These are phyloP conservation scores for Dictyostelium capitatum DNA, from an alignment of 78 protist genomes.

Conservation along the genomic window DNA sequence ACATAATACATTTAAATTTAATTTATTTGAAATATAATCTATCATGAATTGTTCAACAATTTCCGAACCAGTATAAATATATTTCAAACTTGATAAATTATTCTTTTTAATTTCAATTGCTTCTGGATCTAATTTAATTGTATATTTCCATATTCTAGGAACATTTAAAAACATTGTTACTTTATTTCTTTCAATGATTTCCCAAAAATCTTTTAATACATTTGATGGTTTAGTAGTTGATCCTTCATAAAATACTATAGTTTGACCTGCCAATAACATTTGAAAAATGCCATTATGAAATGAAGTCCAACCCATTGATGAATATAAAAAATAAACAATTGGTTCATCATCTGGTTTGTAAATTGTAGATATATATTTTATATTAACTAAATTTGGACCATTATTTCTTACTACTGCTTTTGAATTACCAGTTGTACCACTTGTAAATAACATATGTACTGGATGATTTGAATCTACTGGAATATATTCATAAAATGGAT, in stretches of 20 bases:
- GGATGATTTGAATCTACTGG: conserved; percentile 10
- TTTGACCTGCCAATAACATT: conserved; percentile 40
- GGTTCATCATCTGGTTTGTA: conserved; percentile 6
- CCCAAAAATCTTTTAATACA: conserved; percentile 57
- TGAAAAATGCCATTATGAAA: conserved; percentile 18
- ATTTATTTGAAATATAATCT: conserved; percentile 49
- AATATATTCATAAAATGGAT: background rate
- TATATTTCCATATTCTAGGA: conserved; percentile 42
- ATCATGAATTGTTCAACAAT: conserved; percentile 22
- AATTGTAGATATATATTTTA: conserved; percentile 20
- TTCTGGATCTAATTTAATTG: background rate
- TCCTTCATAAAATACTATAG: conserved; percentile 80
- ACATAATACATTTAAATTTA: conserved; percentile 76
- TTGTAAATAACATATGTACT: background rate
- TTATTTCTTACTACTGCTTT: conserved; percentile 64
- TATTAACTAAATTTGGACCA: conserved; percentile 55
- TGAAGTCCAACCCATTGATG: conserved; percentile 82
- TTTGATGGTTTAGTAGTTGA: conserved; percentile 47
- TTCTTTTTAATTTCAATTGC: background rate
- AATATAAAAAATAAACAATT: conserved; percentile 52
- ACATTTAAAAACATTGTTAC: conserved; percentile 62
- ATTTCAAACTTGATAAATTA: conserved; percentile 33
- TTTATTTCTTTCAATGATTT: conserved; percentile 28
- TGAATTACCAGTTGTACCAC: conserved; percentile 42
- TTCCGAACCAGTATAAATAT: conserved; percentile 86